phyloP scores from a whole-genome alignment of 202 grass and related monocot genomes.

The Brachypodium distachyon region DNA sequence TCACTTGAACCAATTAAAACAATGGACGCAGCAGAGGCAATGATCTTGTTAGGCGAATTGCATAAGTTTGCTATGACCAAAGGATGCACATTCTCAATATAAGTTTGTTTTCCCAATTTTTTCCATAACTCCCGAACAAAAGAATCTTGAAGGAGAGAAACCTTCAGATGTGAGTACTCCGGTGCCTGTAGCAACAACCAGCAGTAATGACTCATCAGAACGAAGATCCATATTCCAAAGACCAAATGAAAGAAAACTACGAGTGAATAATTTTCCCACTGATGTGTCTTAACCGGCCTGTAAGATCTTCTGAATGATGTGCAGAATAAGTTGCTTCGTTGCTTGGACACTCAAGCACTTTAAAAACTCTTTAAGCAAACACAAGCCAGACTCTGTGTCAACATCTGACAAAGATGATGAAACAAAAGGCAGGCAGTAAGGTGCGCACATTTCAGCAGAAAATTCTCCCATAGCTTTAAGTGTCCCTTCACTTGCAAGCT shows the following conservation, averaged over 20 bases:
- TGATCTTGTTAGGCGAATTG: conserved; percentile 77
- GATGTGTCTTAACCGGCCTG: conserved; percentile 79
- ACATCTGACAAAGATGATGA: conserved; percentile 51
- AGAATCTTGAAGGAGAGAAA: conserved; percentile 88
- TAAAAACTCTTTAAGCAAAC: conserved; percentile 75
- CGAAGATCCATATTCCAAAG: conserved; percentile 2
- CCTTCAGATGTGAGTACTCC: conserved; percentile 88
- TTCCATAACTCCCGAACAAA: conserved; percentile 89
- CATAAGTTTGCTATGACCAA: conserved; percentile 69
- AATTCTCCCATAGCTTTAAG: conserved; percentile 81
- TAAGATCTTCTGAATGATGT: conserved; percentile 90
- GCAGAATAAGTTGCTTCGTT: conserved; percentile 61
- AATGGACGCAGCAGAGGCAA: conserved; percentile 59
- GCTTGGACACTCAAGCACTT: conserved; percentile 62
- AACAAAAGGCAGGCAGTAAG: conserved; percentile 69
- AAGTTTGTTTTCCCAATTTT: conserved; percentile 76
- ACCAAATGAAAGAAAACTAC: conserved; percentile 17
- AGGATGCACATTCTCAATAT: conserved; percentile 80
- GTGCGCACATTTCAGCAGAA: conserved; percentile 78
- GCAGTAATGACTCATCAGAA: conserved; percentile 29
- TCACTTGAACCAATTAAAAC: conserved; percentile 90
- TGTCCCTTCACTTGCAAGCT: conserved; percentile 69
- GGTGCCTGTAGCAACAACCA: conserved; percentile 42
- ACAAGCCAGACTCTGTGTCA: conserved; percentile 57
- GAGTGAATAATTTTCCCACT: conserved; percentile 14